phyloP scores from a whole-genome alignment of 2,329 filamentous ascomycete species.

The Penicillium sp. region DNA sequence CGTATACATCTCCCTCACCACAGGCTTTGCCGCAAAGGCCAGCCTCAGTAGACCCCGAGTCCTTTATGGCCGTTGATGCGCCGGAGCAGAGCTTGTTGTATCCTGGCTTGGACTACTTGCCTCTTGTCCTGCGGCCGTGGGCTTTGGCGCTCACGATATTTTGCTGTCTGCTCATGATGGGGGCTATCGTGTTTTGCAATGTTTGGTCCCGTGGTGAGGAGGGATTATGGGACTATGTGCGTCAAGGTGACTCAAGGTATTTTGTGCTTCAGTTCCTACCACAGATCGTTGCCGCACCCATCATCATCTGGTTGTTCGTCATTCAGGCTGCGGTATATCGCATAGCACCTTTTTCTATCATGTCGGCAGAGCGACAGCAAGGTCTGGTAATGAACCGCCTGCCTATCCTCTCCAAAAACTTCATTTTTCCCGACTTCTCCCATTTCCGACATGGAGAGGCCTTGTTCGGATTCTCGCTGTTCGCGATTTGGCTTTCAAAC shows the following conservation, averaged over 20 bases:
- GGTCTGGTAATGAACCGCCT: slow-evolving; percentile 64
- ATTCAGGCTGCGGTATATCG: slow-evolving; percentile 72
- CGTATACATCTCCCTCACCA: slow-evolving; percentile 31
- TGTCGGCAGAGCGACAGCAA: slow-evolving; percentile 63
- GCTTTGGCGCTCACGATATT: slow-evolving; percentile 61
- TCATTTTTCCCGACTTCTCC: slow-evolving; percentile 65
- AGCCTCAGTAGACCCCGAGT: slow-evolving; percentile 35
- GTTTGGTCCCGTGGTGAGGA: slow-evolving; percentile 61
- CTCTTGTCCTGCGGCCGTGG: slow-evolving; percentile 65
- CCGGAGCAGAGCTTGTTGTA: slow-evolving; percentile 45
- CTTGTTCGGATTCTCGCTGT: slow-evolving; percentile 62
- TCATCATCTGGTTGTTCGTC: slow-evolving; percentile 75
- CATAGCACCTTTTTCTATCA: slow-evolving; percentile 71
- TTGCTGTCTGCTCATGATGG: slow-evolving; percentile 67
- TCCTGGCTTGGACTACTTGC: slow-evolving; percentile 65
- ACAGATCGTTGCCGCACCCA: slow-evolving; percentile 66
- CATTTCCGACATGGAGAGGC: slow-evolving; percentile 67
- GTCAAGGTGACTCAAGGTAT: slow-evolving; percentile 70
- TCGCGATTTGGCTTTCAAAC: slow-evolving; percentile 72
- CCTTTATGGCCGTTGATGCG: slow-evolving; percentile 49
- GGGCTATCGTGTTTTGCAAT: slow-evolving; percentile 68
- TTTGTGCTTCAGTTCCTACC: slow-evolving; percentile 86
- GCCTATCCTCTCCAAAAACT: slow-evolving; percentile 58
- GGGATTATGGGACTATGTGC: slow-evolving; percentile 66
- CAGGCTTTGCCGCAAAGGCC: slow-evolving; percentile 33